These are phyloP conservation scores for Lentinula novae-zelandiae DNA, from an alignment of 1,284 basidiomycete species.

Conservation along the genomic window DNA sequence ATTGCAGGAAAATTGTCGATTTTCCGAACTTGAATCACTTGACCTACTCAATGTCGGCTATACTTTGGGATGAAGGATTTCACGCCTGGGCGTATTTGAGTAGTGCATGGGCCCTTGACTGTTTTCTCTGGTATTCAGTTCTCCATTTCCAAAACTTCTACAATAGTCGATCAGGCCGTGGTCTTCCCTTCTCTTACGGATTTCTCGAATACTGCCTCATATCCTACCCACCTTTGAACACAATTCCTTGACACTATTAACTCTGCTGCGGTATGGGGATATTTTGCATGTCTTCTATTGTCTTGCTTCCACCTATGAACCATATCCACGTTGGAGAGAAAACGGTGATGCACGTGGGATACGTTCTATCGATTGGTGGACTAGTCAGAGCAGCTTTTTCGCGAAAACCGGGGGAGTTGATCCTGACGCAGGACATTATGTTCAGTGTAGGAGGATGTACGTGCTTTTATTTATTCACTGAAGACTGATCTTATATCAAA, in stretches of 20 bases:
- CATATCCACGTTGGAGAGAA: constrained; percentile 10
- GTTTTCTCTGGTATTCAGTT: constrained; percentile 10
- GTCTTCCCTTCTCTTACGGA: constrained; percentile 14
- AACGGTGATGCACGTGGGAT: constrained; percentile 10
- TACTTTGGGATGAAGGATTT: constrained; percentile 11
- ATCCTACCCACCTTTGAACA: constrained; percentile 2
- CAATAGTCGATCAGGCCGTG: background rate
- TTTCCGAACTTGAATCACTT: background rate
- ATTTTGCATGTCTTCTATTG: constrained; percentile 8
- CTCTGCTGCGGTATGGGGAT: constrained; percentile 12
- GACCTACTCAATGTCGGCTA: background rate
- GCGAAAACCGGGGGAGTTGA: constrained; percentile 5
- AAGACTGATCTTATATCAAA: background rate
- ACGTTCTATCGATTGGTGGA: constrained; percentile 8
- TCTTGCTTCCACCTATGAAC: constrained; percentile 10
- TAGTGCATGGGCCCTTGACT: constrained; percentile 15
- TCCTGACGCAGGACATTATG: constrained; percentile 14
- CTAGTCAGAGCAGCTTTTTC: constrained; percentile 15
- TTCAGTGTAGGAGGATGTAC: constrained; percentile 14
- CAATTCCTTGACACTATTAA: constrained; percentile 6
- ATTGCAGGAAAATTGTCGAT: background rate
- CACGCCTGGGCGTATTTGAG: constrained; percentile 15
- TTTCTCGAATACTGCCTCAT: constrained; percentile 13
- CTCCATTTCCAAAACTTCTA: background rate
- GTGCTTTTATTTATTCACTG: background rate